These are phyloP conservation scores for Sisymbrium irio DNA, from an alignment of 345 rosid species.

Conservation along the genomic window DNA sequence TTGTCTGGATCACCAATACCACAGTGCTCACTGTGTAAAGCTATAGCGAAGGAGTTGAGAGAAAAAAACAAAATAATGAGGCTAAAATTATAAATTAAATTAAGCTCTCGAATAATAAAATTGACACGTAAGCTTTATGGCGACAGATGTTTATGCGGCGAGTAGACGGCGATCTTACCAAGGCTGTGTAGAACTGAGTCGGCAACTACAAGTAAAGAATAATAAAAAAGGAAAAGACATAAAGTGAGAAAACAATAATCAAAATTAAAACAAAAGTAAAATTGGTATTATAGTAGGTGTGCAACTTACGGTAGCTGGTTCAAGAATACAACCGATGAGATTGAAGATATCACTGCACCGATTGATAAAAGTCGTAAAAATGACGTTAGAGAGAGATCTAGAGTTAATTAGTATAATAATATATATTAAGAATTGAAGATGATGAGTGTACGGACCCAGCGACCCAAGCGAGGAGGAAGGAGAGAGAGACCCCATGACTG, in stretches of 20 bases:
- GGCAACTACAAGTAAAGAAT: slow-evolving; percentile 74
- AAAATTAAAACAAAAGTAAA: background rate
- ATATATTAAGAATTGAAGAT: background rate
- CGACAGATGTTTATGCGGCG: slow-evolving; percentile 35
- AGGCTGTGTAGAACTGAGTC: slow-evolving; percentile 90
- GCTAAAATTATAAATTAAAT: background rate
- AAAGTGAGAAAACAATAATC: slow-evolving; percentile 14
- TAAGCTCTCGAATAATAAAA: background rate
- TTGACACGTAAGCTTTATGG: slow-evolving; percentile 7
- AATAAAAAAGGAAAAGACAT: background rate
- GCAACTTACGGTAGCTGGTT: slow-evolving; percentile 92
- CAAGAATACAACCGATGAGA: slow-evolving; percentile 86
- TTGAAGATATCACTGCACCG: slow-evolving; percentile 82
- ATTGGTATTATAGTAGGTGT: background rate
- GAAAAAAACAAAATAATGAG: background rate
- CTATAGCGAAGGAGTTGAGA: slow-evolving; percentile 31
- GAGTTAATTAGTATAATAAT: background rate
- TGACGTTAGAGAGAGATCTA: background rate
- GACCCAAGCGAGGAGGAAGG: slow-evolving; percentile 93
- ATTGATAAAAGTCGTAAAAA: background rate
- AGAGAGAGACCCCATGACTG: slow-evolving; percentile 89
- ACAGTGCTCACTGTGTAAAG: slow-evolving; percentile 84
- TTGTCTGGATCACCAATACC: slow-evolving; percentile 66
- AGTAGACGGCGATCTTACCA: slow-evolving; percentile 45
- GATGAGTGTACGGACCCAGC: slow-evolving; percentile 59